Percentiles rank a stretch among this genome's conserved stretches.
These are phyloP conservation scores for Hypomontagnella monticulosa DNA, from an alignment of 495 filamentous ascomycete species.

Conservation along the genomic window DNA sequence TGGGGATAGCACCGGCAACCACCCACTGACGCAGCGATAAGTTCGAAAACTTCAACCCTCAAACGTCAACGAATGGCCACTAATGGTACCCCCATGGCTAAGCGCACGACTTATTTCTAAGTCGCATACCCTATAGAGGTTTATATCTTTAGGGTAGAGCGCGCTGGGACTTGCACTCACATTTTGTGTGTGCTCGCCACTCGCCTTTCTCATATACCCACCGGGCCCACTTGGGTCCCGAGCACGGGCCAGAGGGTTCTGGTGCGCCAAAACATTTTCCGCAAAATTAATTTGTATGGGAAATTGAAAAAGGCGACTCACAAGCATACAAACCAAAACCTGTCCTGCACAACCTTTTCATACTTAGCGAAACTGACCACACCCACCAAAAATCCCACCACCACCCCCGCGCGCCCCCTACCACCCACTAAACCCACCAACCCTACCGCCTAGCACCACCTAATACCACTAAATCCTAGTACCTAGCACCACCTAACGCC, in stretches of 20 bases:
- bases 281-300: constrained; percentile 11
- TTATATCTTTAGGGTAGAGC: not conserved
- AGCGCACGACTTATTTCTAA: not conserved
- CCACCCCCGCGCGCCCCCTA: not conserved
- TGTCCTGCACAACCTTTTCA: not conserved
- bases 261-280: constrained; percentile 8
- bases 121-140: not conserved
- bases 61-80: not conserved
- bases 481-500: too few relatives aligned
- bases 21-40: not conserved
- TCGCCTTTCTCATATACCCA: constrained; percentile 18
- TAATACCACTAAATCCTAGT: too few relatives aligned
- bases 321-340: not conserved
- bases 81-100: not conserved
- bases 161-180: not conserved
- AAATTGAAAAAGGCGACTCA: constrained; percentile 7
- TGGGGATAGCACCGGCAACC: not conserved
- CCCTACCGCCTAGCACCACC: not conserved
- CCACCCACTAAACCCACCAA: not conserved
- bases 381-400: too few relatives aligned
- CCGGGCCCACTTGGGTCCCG: not conserved
- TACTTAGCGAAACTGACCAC: too few relatives aligned
- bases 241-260: not conserved
- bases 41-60: not conserved
- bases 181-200: not conserved